Conservation (phyloP, 257 asterid species). For the Penstemon barbatus region DNA sequence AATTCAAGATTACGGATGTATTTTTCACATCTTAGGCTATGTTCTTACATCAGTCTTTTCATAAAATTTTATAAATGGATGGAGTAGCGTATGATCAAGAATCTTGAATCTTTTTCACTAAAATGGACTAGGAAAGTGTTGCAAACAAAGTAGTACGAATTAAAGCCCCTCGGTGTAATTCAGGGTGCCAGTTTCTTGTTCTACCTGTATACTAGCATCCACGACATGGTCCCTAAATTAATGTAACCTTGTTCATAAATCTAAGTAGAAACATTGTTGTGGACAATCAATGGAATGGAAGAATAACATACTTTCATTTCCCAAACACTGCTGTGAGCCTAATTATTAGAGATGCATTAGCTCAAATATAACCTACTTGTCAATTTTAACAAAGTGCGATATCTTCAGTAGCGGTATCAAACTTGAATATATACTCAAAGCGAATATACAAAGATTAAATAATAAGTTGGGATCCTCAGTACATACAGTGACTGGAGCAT, state of each 20-base stretch:
- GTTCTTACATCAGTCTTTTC: conserved; percentile 14
- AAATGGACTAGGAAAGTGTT: not conserved
- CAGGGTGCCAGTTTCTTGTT: conserved; percentile 1
- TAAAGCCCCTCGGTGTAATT: not conserved
- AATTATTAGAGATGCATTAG: not conserved
- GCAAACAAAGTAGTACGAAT: not conserved
- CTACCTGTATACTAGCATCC: not conserved
- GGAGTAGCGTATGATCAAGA: conserved; percentile 18
- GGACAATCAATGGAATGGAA: not conserved
- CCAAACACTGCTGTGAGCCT: not conserved
- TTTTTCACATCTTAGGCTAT: not conserved
- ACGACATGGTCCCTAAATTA: not conserved
- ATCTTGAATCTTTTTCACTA: conserved; percentile 6
- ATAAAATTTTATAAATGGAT: not conserved
- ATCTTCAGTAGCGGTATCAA: not conserved
- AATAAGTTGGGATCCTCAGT: not conserved
- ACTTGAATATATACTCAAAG: not conserved
- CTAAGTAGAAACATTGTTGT: not conserved
- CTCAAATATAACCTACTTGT: not conserved
- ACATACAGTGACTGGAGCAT: conserved; percentile 83
- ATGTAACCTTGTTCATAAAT: not conserved
- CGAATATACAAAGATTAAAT: not conserved
- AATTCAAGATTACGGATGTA: not conserved
- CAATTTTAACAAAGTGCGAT: not conserved
- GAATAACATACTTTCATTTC: not conserved